Base-by-base conservation (phyloP, 495 filamentous ascomycete species). In the Xylaria grammica region DNA sequence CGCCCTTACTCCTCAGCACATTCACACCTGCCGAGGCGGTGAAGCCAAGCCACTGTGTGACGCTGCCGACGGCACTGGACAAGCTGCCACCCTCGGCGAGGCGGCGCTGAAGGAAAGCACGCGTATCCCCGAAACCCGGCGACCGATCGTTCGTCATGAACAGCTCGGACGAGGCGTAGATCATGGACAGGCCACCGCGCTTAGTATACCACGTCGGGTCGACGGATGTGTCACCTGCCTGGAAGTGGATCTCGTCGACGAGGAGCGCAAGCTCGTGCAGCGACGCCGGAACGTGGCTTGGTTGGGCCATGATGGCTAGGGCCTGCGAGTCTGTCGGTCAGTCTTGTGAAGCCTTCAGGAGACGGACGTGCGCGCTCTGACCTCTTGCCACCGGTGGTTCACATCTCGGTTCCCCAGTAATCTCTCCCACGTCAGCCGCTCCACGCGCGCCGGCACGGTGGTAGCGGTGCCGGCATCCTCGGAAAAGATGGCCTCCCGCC, bases 201-300 rank as follows among this genome's bases (percentile, higher is more conserved):
- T 95, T 95, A 59, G 93, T 91, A 73, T 98, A 99, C 95, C 95
- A 98, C 11, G 84, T 85, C 0, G 86, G 83, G 72, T 97, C 94
- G 65, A 97, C 90, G 15, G 86, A 85, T 4, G 78, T 78, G 74
- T 97, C 96, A 45, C 92, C 92, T 0, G 96, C 86, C 2, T 97
- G 86, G 67, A 84, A 90, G 74, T 89, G 87, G 30, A 99, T 94
- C 77, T 99, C 95, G 76, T 95, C 93, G 7, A 90, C 84, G 2
- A 99, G 87, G 42, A 83, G 78, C 34, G 90, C 87, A 13, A 99
- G 85, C 77, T 97, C 94, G 8, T 81, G 80, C 1, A 97, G 72
- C 1, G 93, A 91, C n/a, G 86, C 69, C 0, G 92, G 89, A 58
- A 96, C 81, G 71, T 96, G 87, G 30, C 77, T 81, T 0, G 90